Conservation (phyloP, 2,329 filamentous ascomycete species). For the Apiospora rasikravindrae region DNA sequence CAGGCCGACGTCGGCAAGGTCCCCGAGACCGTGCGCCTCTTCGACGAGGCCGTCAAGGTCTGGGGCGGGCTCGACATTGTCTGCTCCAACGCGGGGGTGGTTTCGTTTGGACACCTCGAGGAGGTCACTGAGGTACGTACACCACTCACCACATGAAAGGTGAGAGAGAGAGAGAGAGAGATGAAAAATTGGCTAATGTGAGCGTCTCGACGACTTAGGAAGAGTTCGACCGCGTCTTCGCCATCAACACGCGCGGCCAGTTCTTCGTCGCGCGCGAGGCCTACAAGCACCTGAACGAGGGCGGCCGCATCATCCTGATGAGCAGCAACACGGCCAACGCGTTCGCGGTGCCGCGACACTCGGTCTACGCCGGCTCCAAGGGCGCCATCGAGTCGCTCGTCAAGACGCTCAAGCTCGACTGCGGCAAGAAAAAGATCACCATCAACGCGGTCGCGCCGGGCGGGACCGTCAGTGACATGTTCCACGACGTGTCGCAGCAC, state of each 20-base stretch:
- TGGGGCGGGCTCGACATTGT: constrained; percentile 74
- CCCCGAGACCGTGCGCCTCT: constrained; percentile 65
- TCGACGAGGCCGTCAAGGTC: constrained; percentile 65
- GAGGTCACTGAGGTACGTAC: constrained; percentile 64
- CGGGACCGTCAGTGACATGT: constrained; percentile 44
- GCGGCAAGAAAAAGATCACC: constrained; percentile 43
- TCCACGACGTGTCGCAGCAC: constrained; percentile 41
- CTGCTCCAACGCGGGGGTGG: constrained; percentile 72
- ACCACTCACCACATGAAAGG: too few species aligned
- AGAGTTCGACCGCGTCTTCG: constrained; percentile 67
- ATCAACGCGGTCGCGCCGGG: constrained; percentile 44
- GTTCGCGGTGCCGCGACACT: constrained; percentile 39
- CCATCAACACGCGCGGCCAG: constrained; percentile 63
- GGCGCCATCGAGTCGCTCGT: constrained; percentile 43
- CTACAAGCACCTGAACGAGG: constrained; percentile 64
- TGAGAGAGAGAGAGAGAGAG: too few species aligned
- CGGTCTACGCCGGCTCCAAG: constrained; percentile 44
- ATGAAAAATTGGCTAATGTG: not conserved
- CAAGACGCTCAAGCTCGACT: constrained; percentile 32
- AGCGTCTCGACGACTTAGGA: constrained; percentile 40
- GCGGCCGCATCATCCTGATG: constrained; percentile 69
- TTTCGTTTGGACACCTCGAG: constrained; percentile 70
- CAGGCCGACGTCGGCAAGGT: constrained; percentile 51
- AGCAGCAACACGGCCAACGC: constrained; percentile 59
- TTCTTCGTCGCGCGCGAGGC: constrained; percentile 68